Base-by-base conservation (phyloP, 768 basidiomycete genomes). In the Termitomyces sp. region DNA sequence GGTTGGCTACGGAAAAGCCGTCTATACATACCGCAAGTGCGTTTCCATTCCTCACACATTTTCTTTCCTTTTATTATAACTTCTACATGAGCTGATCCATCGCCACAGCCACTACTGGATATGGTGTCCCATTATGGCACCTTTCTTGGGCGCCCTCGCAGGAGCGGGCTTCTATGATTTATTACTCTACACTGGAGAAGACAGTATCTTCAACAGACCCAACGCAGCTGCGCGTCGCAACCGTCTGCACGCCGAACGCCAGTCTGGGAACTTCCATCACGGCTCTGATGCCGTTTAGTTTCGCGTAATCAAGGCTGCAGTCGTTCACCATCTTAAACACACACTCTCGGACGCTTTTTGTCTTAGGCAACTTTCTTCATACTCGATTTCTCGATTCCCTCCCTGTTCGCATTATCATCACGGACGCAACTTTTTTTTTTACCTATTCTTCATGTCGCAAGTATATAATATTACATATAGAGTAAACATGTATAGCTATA, bases 91-190 rank as follows among this genome's bases (percentile, higher is more conserved):
- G 24, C 20, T 51, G 34, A 53, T 36, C n/a, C 1, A 39, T 36
- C 15, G 2, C 68, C 60, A 59, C 69, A 81, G 77, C 61, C 86
- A 89, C 62, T 89, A 88, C 67, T 89, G 86, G 88, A 57, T 89
- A n/a, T 90, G 87, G 87, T 82, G 81, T 61, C 80, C 85, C 18
- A 59, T 87, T 22, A 69, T 87, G 42, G 87, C 76, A 6, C 79
- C 85, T 6, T 77, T 86, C 61, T 58, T 80, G 22, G 86, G 88
- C 24, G 85, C 77, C 44, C 76, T 82, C 55, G 66, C 72, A 3
- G 88, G 81, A 18, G 73, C 78, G 6, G 66, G 83, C 57, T 60
- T 81, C 47, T 90, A 89, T 61, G 88, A 90, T 63, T 46, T 70
- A 2, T 72, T 88, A 51, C 47, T 88, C 47, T 89, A 78, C 72